Evolutionary conservation across 2,329 filamentous ascomycete genomes (phyloP).

Genomic region (Clonostachys rosea): DNA sequence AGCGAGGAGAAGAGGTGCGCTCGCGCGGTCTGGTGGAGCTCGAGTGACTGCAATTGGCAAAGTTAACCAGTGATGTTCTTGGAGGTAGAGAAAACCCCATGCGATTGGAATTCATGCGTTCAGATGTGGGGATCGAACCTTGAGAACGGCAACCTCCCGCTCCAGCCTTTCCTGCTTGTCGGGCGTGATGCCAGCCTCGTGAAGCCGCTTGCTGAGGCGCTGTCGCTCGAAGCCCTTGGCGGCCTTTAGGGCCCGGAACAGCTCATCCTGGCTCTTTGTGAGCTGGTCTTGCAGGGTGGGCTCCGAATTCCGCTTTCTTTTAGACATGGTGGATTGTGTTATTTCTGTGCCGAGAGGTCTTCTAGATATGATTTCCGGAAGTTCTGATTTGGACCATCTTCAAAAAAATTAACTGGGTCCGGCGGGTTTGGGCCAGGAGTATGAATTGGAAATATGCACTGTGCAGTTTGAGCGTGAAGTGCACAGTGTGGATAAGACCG

Average conservation of each 20-base stretch:
- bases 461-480: no score
- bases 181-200: conserved; percentile 34
- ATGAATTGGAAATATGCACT: no score
- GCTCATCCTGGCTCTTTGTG: conserved; percentile 50
- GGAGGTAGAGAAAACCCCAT: no score
- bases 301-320: conserved; percentile 48
- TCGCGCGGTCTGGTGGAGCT: conserved; percentile 52
- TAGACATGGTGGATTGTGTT: conserved; percentile 37
- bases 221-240: conserved; percentile 77
- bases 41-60: conserved; percentile 38
- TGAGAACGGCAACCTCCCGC: conserved; percentile 51
- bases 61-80: background rate
- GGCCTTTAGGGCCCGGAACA: conserved; percentile 64
- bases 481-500: no score
- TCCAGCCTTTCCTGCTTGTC: conserved; percentile 57
- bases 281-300: conserved; percentile 43
- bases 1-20: conserved; percentile 51
- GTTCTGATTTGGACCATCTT: no score
- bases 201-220: conserved; percentile 60
- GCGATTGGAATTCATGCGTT: background rate
- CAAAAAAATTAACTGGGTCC: no score
- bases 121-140: conserved; percentile 25
- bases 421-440: no score
- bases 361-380: no score
- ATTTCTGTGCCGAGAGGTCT: no score